phyloP scores from a whole-genome alignment of 495 filamentous ascomycete species.

The Aspergillus cristatus region DNA sequence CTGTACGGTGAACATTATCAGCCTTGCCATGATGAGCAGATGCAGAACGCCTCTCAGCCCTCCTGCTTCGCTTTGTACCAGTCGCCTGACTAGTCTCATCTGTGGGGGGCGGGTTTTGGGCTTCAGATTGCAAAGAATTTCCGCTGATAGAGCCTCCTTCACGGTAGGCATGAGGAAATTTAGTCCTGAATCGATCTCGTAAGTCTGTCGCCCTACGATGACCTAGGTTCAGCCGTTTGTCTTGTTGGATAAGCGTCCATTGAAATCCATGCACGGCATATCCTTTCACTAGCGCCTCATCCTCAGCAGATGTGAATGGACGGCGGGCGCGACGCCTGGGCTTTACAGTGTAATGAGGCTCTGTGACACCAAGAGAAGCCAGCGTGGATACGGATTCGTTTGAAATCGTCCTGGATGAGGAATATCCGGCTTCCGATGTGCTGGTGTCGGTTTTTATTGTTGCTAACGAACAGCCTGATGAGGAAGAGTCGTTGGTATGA shows the following conservation, averaged over 20 bases:
- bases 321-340: constrained; percentile 36
- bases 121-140: constrained; percentile 12
- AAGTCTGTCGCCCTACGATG: constrained; percentile 69
- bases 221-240: constrained; percentile 54
- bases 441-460: constrained; percentile 5
- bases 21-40: constrained; percentile 5
- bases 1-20: constrained; percentile 8
- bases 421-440: constrained; percentile 1
- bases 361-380: constrained; percentile 27
- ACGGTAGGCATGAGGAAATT: constrained; percentile 65
- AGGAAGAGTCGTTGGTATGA: constrained; percentile 9
- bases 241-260: constrained; percentile 74
- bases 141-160: constrained; percentile 38
- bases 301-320: constrained; percentile 66
- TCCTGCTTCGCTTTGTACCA: not conserved
- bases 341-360: constrained; percentile 28
- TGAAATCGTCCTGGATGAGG: constrained; percentile 13
- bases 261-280: constrained; percentile 65
- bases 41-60: constrained; percentile 9
- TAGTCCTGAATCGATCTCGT: constrained; percentile 72
- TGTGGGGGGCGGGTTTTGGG: constrained; percentile 2
- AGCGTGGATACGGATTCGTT: constrained; percentile 22
- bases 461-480: constrained; percentile 14
- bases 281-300: constrained; percentile 66
- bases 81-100: constrained; percentile 2